A percentile compares a stretch with the other conserved stretches of the same genome.
These are phyloP conservation scores for Podospora comata DNA, from an alignment of 495 filamentous ascomycete genomes.

Conservation along the genomic window DNA sequence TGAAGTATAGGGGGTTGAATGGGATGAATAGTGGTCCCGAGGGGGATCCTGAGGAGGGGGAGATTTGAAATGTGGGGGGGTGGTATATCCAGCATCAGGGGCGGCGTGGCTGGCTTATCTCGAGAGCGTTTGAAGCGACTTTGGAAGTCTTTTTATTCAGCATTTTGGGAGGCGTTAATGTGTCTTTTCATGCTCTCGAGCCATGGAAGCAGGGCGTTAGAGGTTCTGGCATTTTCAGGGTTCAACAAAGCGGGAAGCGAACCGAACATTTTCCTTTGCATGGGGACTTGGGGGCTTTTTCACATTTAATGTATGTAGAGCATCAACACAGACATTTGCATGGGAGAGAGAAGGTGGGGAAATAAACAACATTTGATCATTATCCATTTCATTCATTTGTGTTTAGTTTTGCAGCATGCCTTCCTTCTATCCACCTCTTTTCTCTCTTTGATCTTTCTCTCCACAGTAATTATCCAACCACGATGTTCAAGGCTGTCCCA, in stretches of 20 bases:
- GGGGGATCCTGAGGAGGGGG: conserved; percentile 27
- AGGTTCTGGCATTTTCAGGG: not conserved
- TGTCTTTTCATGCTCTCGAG: not conserved
- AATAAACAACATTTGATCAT: not conserved
- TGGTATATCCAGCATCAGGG: not conserved
- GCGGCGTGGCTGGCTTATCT: not conserved
- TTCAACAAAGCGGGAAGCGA: not conserved
- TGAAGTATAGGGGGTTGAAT: conserved; percentile 48
- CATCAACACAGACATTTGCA: not conserved
- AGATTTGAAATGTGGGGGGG: not conserved
- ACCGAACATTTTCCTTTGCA: not conserved
- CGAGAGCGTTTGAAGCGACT: not conserved
- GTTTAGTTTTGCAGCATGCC: not conserved
- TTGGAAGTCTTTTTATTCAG: not conserved
- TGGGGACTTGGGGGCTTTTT: not conserved
- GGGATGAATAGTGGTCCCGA: not conserved
- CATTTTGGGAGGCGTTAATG: not conserved
- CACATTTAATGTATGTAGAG: not conserved
- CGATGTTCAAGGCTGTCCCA: not conserved
- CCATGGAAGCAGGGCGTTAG: not conserved
- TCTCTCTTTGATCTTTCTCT: not conserved
- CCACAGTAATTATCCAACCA: not conserved
- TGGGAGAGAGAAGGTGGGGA: not conserved
- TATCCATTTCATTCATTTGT: not conserved
- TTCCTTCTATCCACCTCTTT: not conserved